Evolutionary conservation across 768 basidiomycete species (phyloP).

Genomic region (Candolleomyces aberdarensis): DNA sequence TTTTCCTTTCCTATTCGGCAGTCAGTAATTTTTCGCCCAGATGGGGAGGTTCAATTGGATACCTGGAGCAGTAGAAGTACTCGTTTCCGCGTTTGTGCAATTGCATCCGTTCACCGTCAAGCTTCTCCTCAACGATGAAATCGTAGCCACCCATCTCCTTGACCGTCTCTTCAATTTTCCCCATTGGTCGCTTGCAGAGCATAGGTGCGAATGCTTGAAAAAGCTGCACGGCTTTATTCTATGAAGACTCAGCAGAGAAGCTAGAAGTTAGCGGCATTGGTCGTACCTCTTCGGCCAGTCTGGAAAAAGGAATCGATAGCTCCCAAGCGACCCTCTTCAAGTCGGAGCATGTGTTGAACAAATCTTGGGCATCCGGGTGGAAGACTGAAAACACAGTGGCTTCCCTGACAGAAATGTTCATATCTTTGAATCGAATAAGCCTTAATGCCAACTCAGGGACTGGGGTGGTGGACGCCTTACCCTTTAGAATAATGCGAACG

Average conservation of each 20-base stretch:
- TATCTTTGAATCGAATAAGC: conserved; percentile 47
- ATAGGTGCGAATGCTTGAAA: conserved; percentile 92
- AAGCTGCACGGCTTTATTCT: conserved; percentile 79
- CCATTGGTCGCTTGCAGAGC: conserved; percentile 87
- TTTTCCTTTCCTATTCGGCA: conserved; percentile 69
- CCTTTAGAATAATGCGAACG: conserved; percentile 93
- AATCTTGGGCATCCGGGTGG: conserved; percentile 90
- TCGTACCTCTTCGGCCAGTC: conserved; percentile 60
- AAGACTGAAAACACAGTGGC: conserved; percentile 88
- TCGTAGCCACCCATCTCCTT: conserved; percentile 75
- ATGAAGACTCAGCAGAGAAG: not conserved
- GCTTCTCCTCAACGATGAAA: conserved; percentile 95
- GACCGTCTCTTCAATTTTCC: conserved; percentile 78
- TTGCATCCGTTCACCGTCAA: conserved; percentile 97
- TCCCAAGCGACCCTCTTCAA: conserved; percentile 91
- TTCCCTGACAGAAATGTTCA: conserved; percentile 91
- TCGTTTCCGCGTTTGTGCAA: conserved; percentile 89
- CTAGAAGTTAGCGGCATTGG: not conserved
- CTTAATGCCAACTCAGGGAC: not conserved
- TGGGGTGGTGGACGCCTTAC: conserved; percentile 31
- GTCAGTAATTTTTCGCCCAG: not conserved
- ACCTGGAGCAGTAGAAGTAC: conserved; percentile 93
- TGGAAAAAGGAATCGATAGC: conserved; percentile 69
- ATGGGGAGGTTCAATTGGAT: conserved; percentile 11
- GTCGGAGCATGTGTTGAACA: conserved; percentile 97